Evolutionary conservation across 1,284 basidiomycete genomes (phyloP), one percentile per base, ranked within the genome.

Genomic region (Grifola frondosa): DNA sequence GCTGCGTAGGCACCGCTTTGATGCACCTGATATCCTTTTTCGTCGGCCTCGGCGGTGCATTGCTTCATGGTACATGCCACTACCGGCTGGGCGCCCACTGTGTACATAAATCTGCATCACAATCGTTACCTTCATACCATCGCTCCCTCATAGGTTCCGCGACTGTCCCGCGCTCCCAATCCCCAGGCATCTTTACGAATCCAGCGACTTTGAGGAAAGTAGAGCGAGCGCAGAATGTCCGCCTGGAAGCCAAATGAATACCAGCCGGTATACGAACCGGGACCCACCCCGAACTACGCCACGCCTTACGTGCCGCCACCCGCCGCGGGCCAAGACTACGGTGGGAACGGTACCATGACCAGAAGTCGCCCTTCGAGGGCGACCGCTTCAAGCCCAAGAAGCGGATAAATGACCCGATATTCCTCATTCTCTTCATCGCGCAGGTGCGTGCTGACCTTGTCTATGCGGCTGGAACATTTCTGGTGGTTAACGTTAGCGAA

Each of bases 351-450:
- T 36, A 47, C 33, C 48, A 20, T 38, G 77, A 73, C 59, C 57
- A 54, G 54, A 84, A 81, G 68, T 70, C 67, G 38, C 82, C 77
- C 21, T 81, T 74, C 62, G 72, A 81, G 35, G 79, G 78, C 12
- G 80, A 78, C 28, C 66, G 88, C 28, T 86, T 90, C 69, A 78
- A 77, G 51, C 84, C 78, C 3, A 82, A 80, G 68, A 84, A 79
- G 58, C 73, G 68, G 44, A 65, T 90, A 22, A 87, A 88, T 49
- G 88, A 91, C 61, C 78, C 80, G 4, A 68, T 88, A 37, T 81
- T 88, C 60, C 69, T 90, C 17, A 58, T 87, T 6, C 61, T 90
- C 25, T 91, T 88, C 64, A 64, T 91, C 19, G 67, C 79, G 1
- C 80, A 85, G 67, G 79, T 55, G 54, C 22, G 9, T 54, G 2